phyloP scores from a whole-genome alignment of 1,139 yeast genomes.

The Pichia sp. region DNA sequence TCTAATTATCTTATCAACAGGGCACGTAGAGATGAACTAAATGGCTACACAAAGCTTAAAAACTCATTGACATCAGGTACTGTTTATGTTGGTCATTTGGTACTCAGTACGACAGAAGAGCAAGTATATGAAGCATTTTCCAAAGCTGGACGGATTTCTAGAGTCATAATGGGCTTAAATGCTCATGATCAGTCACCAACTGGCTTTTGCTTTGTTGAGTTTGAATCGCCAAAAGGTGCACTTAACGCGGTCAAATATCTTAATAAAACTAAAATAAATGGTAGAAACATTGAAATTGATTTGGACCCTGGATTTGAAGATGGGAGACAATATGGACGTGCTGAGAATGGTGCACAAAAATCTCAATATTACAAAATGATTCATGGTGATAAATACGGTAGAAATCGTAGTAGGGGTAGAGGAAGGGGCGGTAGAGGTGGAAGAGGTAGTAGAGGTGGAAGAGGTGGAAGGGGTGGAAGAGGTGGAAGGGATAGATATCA shows the following conservation, averaged over 20 bases:
- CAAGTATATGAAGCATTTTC: conserved; percentile 81
- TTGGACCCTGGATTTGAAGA: conserved; percentile 92
- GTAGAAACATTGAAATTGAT: conserved; percentile 71
- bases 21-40: conserved; percentile 44
- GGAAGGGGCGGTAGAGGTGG: conserved; percentile 11
- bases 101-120: conserved; percentile 88
- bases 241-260: conserved; percentile 74
- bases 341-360: conserved; percentile 78
- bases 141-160: conserved; percentile 67
- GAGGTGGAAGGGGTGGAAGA: conserved; percentile 26
- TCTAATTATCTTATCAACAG: conserved; percentile 68
- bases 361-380: conserved; percentile 20
- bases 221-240: conserved; percentile 59
- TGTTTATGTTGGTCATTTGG: conserved; percentile 78
- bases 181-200: conserved; percentile 86
- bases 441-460: conserved; percentile 29
- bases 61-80: conserved; percentile 63
- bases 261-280: conserved; percentile 75
- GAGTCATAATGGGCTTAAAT: conserved; percentile 90
- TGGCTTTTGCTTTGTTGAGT: conserved; percentile 90
- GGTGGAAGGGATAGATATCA: conserved; percentile 8
- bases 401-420: conserved; percentile 18
- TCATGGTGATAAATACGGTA: conserved; percentile 6
- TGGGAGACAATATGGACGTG: conserved; percentile 93
- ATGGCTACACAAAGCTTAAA: conserved; percentile 48